phyloP scores from a whole-genome alignment of 108 stramenopile species.

The Ochromonas danica region DNA sequence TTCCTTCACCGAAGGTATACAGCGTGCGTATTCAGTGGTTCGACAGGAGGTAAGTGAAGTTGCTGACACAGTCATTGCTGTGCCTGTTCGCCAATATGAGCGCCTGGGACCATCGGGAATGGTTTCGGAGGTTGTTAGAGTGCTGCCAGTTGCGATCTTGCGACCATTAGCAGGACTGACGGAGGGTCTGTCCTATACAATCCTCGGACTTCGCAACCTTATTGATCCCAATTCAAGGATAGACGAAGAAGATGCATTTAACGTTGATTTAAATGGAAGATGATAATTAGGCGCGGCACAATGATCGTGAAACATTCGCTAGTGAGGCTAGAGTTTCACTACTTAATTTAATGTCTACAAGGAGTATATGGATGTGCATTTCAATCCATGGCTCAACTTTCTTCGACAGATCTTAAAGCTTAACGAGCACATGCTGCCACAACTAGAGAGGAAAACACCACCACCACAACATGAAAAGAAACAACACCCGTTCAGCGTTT shows the following conservation, averaged over 20 bases:
- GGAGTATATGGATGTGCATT: no score
- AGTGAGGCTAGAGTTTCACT: no score
- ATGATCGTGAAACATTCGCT: no score
- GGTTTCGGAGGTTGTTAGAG: slow-evolving; percentile 39
- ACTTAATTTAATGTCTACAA: no score
- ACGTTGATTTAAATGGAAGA: slow-evolving; percentile 23
- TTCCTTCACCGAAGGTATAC: neutral
- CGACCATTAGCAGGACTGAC: slow-evolving; percentile 51
- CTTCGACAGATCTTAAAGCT: no score
- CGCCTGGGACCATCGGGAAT: neutral
- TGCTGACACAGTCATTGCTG: slow-evolving; percentile 7
- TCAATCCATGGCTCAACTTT: no score
- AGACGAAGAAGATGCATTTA: slow-evolving; percentile 54
- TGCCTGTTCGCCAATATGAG: slow-evolving; percentile 7
- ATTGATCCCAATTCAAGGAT: slow-evolving; percentile 47
- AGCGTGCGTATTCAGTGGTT: neutral
- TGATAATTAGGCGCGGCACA: no score
- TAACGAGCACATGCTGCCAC: no score
- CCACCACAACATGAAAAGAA: no score
- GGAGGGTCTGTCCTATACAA: slow-evolving; percentile 52
- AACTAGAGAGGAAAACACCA: no score
- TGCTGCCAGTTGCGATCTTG: slow-evolving; percentile 51
- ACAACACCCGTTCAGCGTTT: no score
- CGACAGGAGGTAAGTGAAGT: neutral
- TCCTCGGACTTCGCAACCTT: slow-evolving; percentile 52